phyloP scores from a whole-genome alignment of 73 alveolate species.

The Uronychia setigera region DNA sequence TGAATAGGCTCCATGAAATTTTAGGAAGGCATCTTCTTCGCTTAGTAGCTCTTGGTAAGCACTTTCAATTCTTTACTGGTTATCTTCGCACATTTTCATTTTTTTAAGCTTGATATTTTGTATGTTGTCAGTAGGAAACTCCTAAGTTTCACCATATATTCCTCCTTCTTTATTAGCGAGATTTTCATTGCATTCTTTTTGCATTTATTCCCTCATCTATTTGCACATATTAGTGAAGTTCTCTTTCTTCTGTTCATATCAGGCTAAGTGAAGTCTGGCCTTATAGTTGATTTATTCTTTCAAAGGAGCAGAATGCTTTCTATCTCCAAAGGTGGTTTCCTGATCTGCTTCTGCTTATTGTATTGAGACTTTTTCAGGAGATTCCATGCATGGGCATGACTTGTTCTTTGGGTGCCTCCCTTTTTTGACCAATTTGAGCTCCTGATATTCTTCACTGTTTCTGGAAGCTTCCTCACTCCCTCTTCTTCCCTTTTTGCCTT shows the following conservation, averaged over 20 bases:
- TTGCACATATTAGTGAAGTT: not conserved
- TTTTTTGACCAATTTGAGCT: no score
- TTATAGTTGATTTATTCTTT: not conserved
- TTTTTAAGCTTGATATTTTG: no score
- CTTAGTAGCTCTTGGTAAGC: not conserved
- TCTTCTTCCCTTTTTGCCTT: not conserved
- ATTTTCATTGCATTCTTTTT: not conserved
- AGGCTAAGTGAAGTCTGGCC: not conserved
- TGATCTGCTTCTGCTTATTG: constrained; percentile 1
- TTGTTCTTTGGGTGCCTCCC: no score
- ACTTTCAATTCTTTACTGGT: not conserved
- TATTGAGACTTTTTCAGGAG: not conserved
- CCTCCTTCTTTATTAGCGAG: not conserved
- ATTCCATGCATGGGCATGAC: not conserved
- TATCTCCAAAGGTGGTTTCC: not conserved
- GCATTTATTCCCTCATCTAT: not conserved
- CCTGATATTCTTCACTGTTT: no score
- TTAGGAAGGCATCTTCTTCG: not conserved
- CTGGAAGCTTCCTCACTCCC: not conserved
- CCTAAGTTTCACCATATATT: no score
- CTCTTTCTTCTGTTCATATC: not conserved
- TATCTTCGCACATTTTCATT: not conserved
- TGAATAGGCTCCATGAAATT: not conserved
- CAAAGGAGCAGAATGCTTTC: not conserved
- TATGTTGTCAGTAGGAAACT: no score